Evolutionary conservation across 2,329 filamentous ascomycete species (phyloP).

Genomic region (Clarireedia sp.): DNA sequence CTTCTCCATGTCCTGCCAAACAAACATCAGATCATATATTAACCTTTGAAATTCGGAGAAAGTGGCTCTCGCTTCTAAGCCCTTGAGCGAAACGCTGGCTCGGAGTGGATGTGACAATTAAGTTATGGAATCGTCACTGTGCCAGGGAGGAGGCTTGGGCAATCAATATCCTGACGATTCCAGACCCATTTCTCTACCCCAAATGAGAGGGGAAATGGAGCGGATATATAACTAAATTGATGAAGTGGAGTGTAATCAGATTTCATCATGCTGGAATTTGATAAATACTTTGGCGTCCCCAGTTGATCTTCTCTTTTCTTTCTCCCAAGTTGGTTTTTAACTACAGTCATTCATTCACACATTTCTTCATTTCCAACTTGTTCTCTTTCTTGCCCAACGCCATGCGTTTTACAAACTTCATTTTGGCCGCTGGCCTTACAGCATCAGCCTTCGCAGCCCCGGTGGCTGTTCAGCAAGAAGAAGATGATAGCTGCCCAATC

Average conservation of each 20-base stretch:
- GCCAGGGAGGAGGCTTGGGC: background rate
- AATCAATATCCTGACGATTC: background rate
- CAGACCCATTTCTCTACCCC: background rate
- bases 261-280: background rate
- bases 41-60: background rate
- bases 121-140: background rate
- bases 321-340: background rate
- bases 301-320: background rate
- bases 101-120: background rate
- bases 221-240: background rate
- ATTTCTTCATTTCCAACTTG: background rate
- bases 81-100: slow-evolving; percentile 1
- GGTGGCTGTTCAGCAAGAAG: slow-evolving; percentile 1
- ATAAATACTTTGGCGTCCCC: slow-evolving; percentile 5
- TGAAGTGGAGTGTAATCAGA: background rate
- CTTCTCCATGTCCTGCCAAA: background rate
- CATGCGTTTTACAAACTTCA: slow-evolving; percentile 7
- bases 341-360: slow-evolving; percentile 3
- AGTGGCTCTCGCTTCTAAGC: background rate
- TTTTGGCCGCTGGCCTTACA: slow-evolving; percentile 8
- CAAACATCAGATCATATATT: background rate
- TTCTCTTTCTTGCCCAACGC: background rate
- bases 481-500: slow-evolving; percentile 3
- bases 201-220: background rate
- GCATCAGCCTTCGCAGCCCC: slow-evolving; percentile 8